Conservation (phyloP, 805 yeast genomes). For the Wickerhamiella nectarea region DNA sequence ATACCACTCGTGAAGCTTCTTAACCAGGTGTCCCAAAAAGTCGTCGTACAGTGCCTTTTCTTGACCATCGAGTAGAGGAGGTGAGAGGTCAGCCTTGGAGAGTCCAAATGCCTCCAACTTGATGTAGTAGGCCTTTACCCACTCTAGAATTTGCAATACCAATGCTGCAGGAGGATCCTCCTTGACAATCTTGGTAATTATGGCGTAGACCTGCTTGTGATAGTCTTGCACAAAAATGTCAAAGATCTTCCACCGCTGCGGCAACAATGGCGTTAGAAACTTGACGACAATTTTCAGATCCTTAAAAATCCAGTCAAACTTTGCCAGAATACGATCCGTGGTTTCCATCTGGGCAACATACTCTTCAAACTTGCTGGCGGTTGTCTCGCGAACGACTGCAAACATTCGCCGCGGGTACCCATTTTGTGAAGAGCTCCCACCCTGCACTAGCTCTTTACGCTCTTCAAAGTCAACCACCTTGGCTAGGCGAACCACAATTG, state of each 20-base stretch:
- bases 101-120: conserved; percentile 40
- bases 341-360: conserved; percentile 44
- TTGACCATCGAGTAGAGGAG: conserved; percentile 52
- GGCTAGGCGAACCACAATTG: conserved; percentile 55
- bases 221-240: conserved; percentile 48
- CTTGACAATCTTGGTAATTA: conserved; percentile 50
- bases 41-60: conserved; percentile 65
- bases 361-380: conserved; percentile 52
- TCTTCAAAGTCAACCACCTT: conserved; percentile 73
- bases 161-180: conserved; percentile 67
- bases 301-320: conserved; percentile 70
- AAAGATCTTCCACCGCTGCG: conserved; percentile 61
- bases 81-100: conserved; percentile 35
- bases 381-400: conserved; percentile 42
- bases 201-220: conserved; percentile 47
- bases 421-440: neutral
- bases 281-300: conserved; percentile 57
- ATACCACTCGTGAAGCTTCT: conserved; percentile 79
- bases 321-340: conserved; percentile 40
- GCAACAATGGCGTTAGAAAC: conserved; percentile 47
- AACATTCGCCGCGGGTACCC: conserved; percentile 30
- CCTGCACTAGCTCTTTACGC: conserved; percentile 51
- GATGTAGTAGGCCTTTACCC: conserved; percentile 53
- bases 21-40: conserved; percentile 54
- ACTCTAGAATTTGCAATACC: conserved; percentile 59